Evolutionary conservation across 2,329 filamentous ascomycete species (phyloP).

Genomic region (Cercospora zeae-maydis): DNA sequence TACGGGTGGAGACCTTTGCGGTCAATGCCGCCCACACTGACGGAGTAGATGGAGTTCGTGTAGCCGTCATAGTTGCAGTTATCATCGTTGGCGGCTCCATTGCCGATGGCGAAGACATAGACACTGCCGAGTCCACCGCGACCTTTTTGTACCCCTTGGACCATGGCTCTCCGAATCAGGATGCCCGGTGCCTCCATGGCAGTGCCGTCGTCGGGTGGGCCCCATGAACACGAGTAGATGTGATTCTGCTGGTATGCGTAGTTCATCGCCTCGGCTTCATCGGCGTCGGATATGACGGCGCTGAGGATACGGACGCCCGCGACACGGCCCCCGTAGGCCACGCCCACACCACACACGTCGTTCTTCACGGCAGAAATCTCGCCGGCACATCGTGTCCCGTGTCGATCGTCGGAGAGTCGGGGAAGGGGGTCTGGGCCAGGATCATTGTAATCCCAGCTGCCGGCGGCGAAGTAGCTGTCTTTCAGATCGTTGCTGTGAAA

Average conservation of each 20-base stretch:
- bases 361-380: constrained; percentile 92
- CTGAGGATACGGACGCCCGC: constrained; percentile 90
- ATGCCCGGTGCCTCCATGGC: constrained; percentile 93
- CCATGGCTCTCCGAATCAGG: constrained; percentile 83
- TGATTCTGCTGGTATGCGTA: constrained; percentile 88
- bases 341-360: constrained; percentile 89
- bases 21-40: constrained; percentile 92
- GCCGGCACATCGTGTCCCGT: constrained; percentile 91
- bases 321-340: constrained; percentile 88
- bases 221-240: constrained; percentile 99
- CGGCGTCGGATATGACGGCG: constrained; percentile 82
- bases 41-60: constrained; percentile 98
- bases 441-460: constrained; percentile 97
- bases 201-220: constrained; percentile 84
- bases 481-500: constrained; percentile 92
- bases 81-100: constrained; percentile 80
- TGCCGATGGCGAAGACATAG: constrained; percentile 95
- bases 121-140: constrained; percentile 80
- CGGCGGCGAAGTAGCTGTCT: constrained; percentile 87
- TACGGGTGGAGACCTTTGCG: constrained; percentile 83
- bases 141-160: constrained; percentile 86
- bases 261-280: constrained; percentile 89
- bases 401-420: constrained; percentile 75
- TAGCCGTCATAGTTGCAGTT: constrained; percentile 99
- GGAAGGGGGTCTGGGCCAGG: constrained; percentile 73